phyloP scores from a whole-genome alignment of 352 stramenopile species.

The Pythium guiyangense region DNA sequence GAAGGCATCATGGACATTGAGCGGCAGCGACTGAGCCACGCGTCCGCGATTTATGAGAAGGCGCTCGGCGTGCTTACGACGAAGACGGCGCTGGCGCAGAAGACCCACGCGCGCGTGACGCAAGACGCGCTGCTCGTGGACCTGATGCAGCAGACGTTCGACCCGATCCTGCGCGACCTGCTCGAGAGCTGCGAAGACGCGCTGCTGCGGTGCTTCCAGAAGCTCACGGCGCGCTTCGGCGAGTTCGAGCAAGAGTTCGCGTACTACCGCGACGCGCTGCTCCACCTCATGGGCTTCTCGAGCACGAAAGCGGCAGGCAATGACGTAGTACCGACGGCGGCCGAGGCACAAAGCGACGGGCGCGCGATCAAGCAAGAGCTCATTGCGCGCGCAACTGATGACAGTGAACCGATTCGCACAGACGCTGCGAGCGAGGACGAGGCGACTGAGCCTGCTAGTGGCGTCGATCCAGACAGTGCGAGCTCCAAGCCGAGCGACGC shows the following conservation, averaged over 20 bases:
- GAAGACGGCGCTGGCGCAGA: slow-evolving; percentile 38
- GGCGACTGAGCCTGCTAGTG: not conserved
- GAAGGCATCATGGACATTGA: slow-evolving; percentile 72
- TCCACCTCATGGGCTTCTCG: slow-evolving; percentile 30
- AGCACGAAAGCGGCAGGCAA: slow-evolving; percentile 3
- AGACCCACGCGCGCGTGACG: slow-evolving; percentile 54
- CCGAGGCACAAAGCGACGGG: slow-evolving; percentile 19
- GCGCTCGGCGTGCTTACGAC: slow-evolving; percentile 41
- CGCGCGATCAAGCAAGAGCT: slow-evolving; percentile 46
- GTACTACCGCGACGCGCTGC: slow-evolving; percentile 66
- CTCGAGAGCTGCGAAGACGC: slow-evolving; percentile 69
- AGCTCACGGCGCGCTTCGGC: slow-evolving; percentile 55
- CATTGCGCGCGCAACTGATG: slow-evolving; percentile 15
- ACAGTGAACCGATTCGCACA: not conserved
- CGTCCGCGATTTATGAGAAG: slow-evolving; percentile 55
- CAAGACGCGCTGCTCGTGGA: slow-evolving; percentile 59
- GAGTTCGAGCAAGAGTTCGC: slow-evolving; percentile 78
- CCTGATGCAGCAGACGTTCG: slow-evolving; percentile 66
- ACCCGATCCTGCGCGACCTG: slow-evolving; percentile 56
- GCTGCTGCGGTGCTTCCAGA: slow-evolving; percentile 56
- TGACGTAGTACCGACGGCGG: slow-evolving; percentile 12
- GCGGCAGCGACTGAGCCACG: slow-evolving; percentile 51
- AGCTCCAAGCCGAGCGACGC: too few relatives aligned
- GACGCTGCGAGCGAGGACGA: not conserved
- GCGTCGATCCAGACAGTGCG: not conserved